Evolutionary conservation across 768 basidiomycete species (phyloP).

Genomic region (Mycena galopus): DNA sequence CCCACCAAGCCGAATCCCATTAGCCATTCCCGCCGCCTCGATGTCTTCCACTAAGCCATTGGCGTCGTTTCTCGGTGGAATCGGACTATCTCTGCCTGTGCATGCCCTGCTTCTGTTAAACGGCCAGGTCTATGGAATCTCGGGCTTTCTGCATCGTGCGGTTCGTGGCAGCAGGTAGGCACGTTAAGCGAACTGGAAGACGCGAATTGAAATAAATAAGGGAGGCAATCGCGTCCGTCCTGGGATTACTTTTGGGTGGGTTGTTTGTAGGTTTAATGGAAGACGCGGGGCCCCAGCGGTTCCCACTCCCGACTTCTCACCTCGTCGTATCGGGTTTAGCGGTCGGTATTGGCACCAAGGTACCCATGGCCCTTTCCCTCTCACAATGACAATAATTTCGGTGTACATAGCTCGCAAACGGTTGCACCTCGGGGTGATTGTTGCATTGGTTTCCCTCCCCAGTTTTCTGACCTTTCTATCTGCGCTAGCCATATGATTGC

Average conservation of each 20-base stretch:
- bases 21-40: no score
- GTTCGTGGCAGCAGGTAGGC: constrained; percentile 59
- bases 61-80: constrained; percentile 68
- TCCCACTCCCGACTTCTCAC: constrained; percentile 44
- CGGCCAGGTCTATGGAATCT: constrained; percentile 70
- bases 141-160: constrained; percentile 69
- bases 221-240: constrained; percentile 57
- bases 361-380: constrained; percentile 36
- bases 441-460: neutral
- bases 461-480: constrained; percentile 1
- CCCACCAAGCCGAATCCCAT: neutral
- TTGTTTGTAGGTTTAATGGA: constrained; percentile 57
- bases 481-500: constrained; percentile 70
- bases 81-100: constrained; percentile 64
- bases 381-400: constrained; percentile 13
- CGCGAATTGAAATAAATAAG: no score
- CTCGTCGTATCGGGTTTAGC: constrained; percentile 64
- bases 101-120: constrained; percentile 67
- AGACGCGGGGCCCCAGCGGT: constrained; percentile 44
- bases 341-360: constrained; percentile 72
- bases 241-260: constrained; percentile 66
- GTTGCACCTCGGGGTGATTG: constrained; percentile 74
- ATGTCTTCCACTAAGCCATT: constrained; percentile 26
- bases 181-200: no score
- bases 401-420: constrained; percentile 65